Evolutionary conservation across 1,284 basidiomycete species (phyloP).

Genomic region (Fistulina hepatica): DNA sequence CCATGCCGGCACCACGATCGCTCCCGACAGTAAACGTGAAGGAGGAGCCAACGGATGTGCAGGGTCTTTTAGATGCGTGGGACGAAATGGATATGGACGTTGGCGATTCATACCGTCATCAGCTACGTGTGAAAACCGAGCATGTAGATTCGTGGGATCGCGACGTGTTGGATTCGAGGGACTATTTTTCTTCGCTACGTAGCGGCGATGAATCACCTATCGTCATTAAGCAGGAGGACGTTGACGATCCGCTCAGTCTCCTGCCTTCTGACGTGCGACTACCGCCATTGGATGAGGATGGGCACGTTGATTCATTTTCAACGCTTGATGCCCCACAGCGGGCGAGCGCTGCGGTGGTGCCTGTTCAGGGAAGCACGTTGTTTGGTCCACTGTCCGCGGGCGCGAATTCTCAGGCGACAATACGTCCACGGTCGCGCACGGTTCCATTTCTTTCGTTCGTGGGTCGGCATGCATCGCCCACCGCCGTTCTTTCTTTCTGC

Average conservation of each 20-base stretch:
- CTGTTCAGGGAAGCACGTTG: constrained; percentile 9
- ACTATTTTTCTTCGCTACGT: too few species aligned
- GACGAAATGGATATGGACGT: constrained; percentile 30
- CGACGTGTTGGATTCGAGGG: too few species aligned
- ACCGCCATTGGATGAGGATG: too few species aligned
- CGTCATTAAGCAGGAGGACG: constrained; percentile 35
- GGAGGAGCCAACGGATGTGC: constrained; percentile 47
- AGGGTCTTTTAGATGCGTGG: constrained; percentile 54
- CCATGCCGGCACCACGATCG: constrained; percentile 21
- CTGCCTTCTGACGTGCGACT: too few species aligned
- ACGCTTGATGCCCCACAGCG: constrained; percentile 10
- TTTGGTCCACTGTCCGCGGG: constrained; percentile 10
- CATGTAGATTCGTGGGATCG: constrained; percentile 39
- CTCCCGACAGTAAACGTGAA: constrained; percentile 34
- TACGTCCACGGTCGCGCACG: constrained; percentile 27
- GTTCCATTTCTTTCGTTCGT: constrained; percentile 21
- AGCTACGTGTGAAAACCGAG: constrained; percentile 35
- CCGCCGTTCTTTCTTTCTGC: too few species aligned
- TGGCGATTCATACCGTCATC: too few species aligned
- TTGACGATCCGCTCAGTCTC: too few species aligned
- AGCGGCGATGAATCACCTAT: too few species aligned
- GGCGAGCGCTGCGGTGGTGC: constrained; percentile 10
- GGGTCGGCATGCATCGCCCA: too few species aligned
- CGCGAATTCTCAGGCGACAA: constrained; percentile 17
- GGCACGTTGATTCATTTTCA: constrained; percentile 12